Evolutionary conservation across 2,329 filamentous ascomycete genomes (phyloP).

Genomic region (Aureobasidium sp.): DNA sequence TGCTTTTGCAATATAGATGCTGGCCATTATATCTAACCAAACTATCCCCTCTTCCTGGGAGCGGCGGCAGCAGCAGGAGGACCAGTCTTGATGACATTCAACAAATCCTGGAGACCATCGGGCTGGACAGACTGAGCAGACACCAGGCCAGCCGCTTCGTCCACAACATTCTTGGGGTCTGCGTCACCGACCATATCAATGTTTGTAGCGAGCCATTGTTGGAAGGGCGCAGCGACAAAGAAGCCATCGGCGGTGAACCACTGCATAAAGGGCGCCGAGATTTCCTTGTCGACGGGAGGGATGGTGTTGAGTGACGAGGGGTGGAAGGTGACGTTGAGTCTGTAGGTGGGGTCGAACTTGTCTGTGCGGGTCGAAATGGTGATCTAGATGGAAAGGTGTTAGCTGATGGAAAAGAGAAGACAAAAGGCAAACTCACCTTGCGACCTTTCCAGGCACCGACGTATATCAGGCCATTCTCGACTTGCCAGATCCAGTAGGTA

Average conservation of each 20-base stretch:
- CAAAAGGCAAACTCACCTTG: constrained; percentile 56
- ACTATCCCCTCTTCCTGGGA: constrained; percentile 1
- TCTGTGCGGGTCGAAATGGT: constrained; percentile 64
- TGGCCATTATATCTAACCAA: background rate
- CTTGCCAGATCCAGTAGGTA: constrained; percentile 75
- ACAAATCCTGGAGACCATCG: background rate
- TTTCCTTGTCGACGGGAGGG: constrained; percentile 35
- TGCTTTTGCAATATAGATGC: background rate
- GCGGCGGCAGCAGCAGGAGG: background rate
- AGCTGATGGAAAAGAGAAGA: no score
- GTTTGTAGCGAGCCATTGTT: constrained; percentile 65
- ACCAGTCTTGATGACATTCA: constrained; percentile 10
- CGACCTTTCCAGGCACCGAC: constrained; percentile 64
- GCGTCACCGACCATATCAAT: constrained; percentile 59
- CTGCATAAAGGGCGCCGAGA: constrained; percentile 59
- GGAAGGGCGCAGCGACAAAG: constrained; percentile 70
- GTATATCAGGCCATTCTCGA: constrained; percentile 79
- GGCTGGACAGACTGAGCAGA: background rate
- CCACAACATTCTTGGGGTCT: constrained; percentile 51
- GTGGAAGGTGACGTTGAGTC: constrained; percentile 51
- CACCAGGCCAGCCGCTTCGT: constrained; percentile 24
- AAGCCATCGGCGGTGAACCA: constrained; percentile 70
- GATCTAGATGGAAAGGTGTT: constrained; percentile 47
- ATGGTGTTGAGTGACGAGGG: constrained; percentile 27
- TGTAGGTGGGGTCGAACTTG: constrained; percentile 78